A percentile compares a stretch with the other conserved stretches of the same genome.
These are phyloP conservation scores for Colletotrichum plurivorum DNA, from an alignment of 2,329 filamentous ascomycete species.

Conservation along the genomic window DNA sequence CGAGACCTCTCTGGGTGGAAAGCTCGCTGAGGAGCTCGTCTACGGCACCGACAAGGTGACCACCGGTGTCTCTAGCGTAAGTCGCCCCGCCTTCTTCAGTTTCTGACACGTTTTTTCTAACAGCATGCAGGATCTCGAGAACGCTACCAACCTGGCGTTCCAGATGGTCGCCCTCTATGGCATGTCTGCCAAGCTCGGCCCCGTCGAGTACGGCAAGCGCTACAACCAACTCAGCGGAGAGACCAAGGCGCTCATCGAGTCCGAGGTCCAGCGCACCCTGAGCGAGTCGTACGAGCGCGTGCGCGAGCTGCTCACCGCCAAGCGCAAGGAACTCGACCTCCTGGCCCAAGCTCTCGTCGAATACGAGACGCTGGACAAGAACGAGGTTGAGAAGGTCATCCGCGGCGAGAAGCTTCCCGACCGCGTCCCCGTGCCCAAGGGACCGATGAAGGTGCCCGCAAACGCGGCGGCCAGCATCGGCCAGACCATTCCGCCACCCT, in stretches of 20 bases:
- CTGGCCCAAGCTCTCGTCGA: constrained; percentile 91
- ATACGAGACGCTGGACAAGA: constrained; percentile 91
- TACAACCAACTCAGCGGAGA: constrained; percentile 87
- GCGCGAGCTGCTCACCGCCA: constrained; percentile 77
- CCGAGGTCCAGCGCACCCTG: constrained; percentile 87
- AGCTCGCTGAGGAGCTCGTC: constrained; percentile 91
- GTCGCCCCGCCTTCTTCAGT: constrained; percentile 47
- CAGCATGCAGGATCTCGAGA: constrained; percentile 79
- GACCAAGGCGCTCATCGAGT: constrained; percentile 89
- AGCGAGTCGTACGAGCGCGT: constrained; percentile 86
- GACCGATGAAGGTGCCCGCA: constrained; percentile 54
- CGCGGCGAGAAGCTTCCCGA: constrained; percentile 84
- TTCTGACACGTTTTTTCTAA: constrained; percentile 43
- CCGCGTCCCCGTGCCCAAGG: constrained; percentile 76
- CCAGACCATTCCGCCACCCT: constrained; percentile 29
- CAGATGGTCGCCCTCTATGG: constrained; percentile 90
- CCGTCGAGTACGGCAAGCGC: constrained; percentile 87
- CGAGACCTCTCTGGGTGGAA: constrained; percentile 86
- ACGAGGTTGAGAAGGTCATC: constrained; percentile 92
- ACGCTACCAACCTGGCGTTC: constrained; percentile 86
- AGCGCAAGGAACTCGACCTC: constrained; percentile 87
- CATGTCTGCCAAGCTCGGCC: constrained; percentile 90
- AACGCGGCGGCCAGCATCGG: constrained; percentile 20
- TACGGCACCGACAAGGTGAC: constrained; percentile 94
- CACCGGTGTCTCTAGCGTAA: constrained; percentile 84